These are phyloP conservation scores for Meripilus lineatus DNA, from an alignment of 1,284 basidiomycete genomes.

Conservation along the genomic window DNA sequence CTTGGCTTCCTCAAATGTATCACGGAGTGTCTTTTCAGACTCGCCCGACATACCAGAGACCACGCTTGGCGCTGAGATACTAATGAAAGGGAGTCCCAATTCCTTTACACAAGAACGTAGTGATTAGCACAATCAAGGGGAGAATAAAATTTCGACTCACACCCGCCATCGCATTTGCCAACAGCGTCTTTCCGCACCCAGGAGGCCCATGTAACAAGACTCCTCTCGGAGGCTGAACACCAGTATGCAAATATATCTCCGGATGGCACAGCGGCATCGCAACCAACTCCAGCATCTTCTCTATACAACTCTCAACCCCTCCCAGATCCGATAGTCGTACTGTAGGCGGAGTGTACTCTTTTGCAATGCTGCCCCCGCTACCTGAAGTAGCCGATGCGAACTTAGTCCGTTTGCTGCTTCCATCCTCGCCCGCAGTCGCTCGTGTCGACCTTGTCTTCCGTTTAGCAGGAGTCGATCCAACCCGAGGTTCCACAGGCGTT, in stretches of 20 bases:
- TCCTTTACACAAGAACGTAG: slow-evolving; percentile 58
- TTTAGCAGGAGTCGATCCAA: too few species aligned
- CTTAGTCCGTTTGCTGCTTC: slow-evolving; percentile 50
- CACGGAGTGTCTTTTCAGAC: slow-evolving; percentile 91
- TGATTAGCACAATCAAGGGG: slow-evolving; percentile 11
- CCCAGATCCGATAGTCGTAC: slow-evolving; percentile 83
- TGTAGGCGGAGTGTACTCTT: slow-evolving; percentile 62
- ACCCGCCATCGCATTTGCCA: slow-evolving; percentile 92
- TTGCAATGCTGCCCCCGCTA: slow-evolving; percentile 32
- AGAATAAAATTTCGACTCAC: slow-evolving; percentile 40
- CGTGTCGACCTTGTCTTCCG: slow-evolving; percentile 55
- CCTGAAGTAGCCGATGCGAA: slow-evolving; percentile 17
- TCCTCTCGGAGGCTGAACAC: slow-evolving; percentile 90
- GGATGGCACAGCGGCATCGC: slow-evolving; percentile 94
- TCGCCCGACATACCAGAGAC: slow-evolving; percentile 98
- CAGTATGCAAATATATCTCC: slow-evolving; percentile 92
- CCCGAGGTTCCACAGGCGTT: too few species aligned
- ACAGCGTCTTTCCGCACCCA: slow-evolving; percentile 92
- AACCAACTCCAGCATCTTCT: slow-evolving; percentile 93
- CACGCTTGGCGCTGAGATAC: slow-evolving; percentile 89
- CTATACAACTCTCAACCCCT: slow-evolving; percentile 81
- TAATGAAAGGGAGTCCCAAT: slow-evolving; percentile 89
- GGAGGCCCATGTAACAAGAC: slow-evolving; percentile 94
- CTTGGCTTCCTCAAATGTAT: slow-evolving; percentile 96
- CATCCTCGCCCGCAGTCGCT: slow-evolving; percentile 34